Conservation (phyloP, 768 basidiomycete species). For the Naganishia vaughanmartiniae region DNA sequence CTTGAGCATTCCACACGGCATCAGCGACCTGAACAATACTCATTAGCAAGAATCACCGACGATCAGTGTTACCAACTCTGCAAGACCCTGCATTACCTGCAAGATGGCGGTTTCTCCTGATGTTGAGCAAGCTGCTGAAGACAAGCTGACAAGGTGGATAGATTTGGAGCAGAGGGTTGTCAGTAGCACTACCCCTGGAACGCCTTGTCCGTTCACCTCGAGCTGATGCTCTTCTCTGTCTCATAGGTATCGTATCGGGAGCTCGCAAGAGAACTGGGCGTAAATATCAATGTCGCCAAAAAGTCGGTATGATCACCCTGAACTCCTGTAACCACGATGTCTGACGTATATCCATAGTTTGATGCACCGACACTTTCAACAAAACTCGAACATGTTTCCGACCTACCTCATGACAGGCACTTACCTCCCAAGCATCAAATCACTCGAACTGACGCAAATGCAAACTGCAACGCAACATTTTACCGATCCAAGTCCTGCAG, state of each 20-base stretch:
- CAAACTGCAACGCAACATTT: neutral
- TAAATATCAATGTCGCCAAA: slow-evolving; percentile 28
- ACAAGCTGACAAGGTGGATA: slow-evolving; percentile 27
- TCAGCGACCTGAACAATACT: too few relatives aligned
- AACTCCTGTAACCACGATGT: neutral
- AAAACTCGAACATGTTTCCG: slow-evolving; percentile 17
- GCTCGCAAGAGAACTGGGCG: slow-evolving; percentile 20
- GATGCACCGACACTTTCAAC: slow-evolving; percentile 12
- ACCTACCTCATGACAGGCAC: slow-evolving; percentile 27
- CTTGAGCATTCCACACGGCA: too few relatives aligned
- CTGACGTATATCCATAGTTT: neutral
- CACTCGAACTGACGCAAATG: slow-evolving; percentile 8
- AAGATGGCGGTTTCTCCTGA: slow-evolving; percentile 5
- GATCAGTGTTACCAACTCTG: too few relatives aligned
- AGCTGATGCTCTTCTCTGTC: neutral
- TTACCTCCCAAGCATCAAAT: slow-evolving; percentile 10
- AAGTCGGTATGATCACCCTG: neutral
- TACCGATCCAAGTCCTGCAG: neutral
- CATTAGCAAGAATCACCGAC: too few relatives aligned
- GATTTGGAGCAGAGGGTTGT: slow-evolving; percentile 27
- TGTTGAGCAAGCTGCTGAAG: slow-evolving; percentile 1
- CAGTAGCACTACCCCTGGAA: neutral
- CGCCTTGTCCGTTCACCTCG: too few relatives aligned
- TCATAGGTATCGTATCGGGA: slow-evolving; percentile 27
- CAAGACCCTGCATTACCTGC: neutral